Base-by-base conservation (phyloP, 129 eudicot species). In the Silybum marianum region DNA sequence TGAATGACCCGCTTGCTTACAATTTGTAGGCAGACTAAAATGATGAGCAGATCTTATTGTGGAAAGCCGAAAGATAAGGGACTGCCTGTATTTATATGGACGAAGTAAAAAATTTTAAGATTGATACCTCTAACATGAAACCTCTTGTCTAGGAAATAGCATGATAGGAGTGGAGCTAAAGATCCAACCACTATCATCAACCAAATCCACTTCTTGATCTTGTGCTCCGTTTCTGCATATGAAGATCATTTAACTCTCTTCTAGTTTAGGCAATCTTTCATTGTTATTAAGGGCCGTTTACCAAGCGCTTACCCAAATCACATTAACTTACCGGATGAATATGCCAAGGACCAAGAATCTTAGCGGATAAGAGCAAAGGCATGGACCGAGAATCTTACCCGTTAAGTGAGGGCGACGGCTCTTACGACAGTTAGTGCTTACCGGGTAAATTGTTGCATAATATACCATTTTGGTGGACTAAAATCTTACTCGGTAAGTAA, bases 171-270 rank as follows among this genome's bases (percentile, higher is more conserved):
- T 44, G 34, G 30, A 72, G 66, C 80, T 65, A 77, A 51, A 46
- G 73, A 28, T 66, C 75, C 84, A 72, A 82, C 26, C 22, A 23
- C 62, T 14, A 80, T 46, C 25, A 72, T 58, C 14, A 84, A 36
- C 85, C 82, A 75, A n/a, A 84, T 54, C 84, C 74, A 73, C 82
- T 10, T 75, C 60, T 38, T 76, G 60, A 19, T 70, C 78, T 66
- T 63, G 66, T 54, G 19, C 66, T 58, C 66, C 48, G 38, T 75
- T 75, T 38, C 83, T 73, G 76, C 84, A 73, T 26, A 78, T 69
- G 70, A 75, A 65, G 4, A 8, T 66, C 69, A 48, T 25, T 34
- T 18, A 26, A 40, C 25, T 8, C 46, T 69, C 8, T 32, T 32
- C 23, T 30, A 23, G 19, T 6, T n/a, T 36, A 19, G 21, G 72